phyloP scores from a whole-genome alignment of 768 basidiomycete genomes.

The Boletus vinaceobasis region DNA sequence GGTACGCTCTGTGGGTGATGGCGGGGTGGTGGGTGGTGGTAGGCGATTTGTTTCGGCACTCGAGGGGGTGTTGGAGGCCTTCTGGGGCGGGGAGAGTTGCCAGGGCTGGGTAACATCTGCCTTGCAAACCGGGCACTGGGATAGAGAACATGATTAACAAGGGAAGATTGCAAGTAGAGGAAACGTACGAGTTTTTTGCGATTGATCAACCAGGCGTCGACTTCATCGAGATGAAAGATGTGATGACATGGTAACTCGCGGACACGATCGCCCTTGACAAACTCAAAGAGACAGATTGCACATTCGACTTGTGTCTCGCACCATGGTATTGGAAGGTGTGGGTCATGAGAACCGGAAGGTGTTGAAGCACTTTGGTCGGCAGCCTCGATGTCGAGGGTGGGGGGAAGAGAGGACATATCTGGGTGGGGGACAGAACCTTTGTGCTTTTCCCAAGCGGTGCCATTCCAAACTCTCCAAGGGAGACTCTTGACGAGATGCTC shows the following conservation, averaged over 20 bases:
- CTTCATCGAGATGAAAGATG: slow-evolving; percentile 89
- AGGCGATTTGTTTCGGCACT: slow-evolving; percentile 1
- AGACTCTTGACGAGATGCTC: slow-evolving; percentile 74
- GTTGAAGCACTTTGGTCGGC: slow-evolving; percentile 25
- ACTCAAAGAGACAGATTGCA: slow-evolving; percentile 88
- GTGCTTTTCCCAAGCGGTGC: slow-evolving; percentile 77
- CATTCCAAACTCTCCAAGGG: slow-evolving; percentile 83
- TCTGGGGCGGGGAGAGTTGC: slow-evolving; percentile 21
- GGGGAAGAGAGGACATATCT: slow-evolving; percentile 22
- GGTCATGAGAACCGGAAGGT: slow-evolving; percentile 26
- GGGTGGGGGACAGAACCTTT: slow-evolving; percentile 33
- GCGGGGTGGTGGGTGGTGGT: slow-evolving; percentile 12
- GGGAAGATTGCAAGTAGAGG: background rate
- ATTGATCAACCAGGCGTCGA: slow-evolving; percentile 89
- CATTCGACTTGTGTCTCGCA: slow-evolving; percentile 84
- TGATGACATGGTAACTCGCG: slow-evolving; percentile 92
- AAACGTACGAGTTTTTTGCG: slow-evolving; percentile 84
- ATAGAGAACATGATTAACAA: slow-evolving; percentile 1
- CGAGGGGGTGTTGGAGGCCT: slow-evolving; percentile 5
- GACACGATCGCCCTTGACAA: slow-evolving; percentile 83
- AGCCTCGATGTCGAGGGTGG: slow-evolving; percentile 38
- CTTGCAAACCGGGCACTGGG: slow-evolving; percentile 88
- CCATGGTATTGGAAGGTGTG: slow-evolving; percentile 53
- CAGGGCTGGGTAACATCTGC: slow-evolving; percentile 80
- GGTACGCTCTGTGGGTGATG: too few relatives aligned